Evolutionary conservation across 768 basidiomycete species (phyloP), one percentile per base, ranked within the genome.

Genomic region (Goffeauzyma gilvescens): DNA sequence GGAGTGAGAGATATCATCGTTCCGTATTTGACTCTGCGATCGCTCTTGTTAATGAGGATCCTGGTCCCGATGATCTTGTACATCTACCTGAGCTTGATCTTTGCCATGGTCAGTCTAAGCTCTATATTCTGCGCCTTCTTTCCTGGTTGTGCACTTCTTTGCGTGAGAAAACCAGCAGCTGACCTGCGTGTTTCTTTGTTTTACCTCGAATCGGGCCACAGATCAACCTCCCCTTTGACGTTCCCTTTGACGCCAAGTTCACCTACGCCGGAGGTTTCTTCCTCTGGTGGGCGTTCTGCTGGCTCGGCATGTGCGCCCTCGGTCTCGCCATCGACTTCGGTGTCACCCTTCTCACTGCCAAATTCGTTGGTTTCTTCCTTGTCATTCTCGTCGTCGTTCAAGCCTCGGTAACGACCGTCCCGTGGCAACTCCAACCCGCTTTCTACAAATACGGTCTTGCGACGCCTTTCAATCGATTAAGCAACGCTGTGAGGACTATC

Each of bases 151-250:
- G 9, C 9, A n/a, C n/a, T 9, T 30, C 28, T n/a, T 30, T 9
- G 9, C 9, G n/a, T 30, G 28, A 9, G n/a, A 30, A 30, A 30
- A n/a, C n/a, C 28, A n/a, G 28, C 9, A n/a, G 9, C n/a, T n/a
- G 28, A 9, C 9, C 28, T 30, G 28, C 9, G 9, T n/a, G 9
- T n/a, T 30, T 30, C n/a, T 30, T 30, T 9, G 28, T 30, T 30
- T 30, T 9, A 9, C 20, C 24, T 13, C 24, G 5, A 12, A 17
- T 42, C 12, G 18, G 18, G 28, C n/a, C 1, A 9, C 18, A 66
- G 50, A 50, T 71, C 52, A 65, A 58, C 51, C 52, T 71, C 26
- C 67, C 68, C 2, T 71, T 68, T 59, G 55, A 64, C 18, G 52
- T 69, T 12, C 65, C 67, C n/a, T 67, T 70, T 32, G 65, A 52